Evolutionary conservation across 2,329 filamentous ascomycete species (phyloP).

Genomic region (Gnomoniopsis sp.): DNA sequence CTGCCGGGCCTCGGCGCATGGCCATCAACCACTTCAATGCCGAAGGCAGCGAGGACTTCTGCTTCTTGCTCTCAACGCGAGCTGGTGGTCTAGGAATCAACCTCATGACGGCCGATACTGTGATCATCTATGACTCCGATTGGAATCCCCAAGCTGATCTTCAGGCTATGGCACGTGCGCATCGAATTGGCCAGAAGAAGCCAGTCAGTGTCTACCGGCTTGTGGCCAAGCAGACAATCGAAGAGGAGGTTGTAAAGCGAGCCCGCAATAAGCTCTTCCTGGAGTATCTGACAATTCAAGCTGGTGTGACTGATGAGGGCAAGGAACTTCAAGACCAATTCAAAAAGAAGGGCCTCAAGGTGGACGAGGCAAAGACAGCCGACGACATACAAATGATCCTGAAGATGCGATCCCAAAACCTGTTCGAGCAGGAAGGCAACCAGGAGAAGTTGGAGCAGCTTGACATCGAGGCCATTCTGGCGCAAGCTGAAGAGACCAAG

Average conservation of each 20-base stretch:
- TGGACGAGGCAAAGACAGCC: slow-evolving; percentile 79
- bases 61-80: slow-evolving; percentile 90
- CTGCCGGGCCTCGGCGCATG: slow-evolving; percentile 79
- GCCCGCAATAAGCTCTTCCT: slow-evolving; percentile 96
- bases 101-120: slow-evolving; percentile 96
- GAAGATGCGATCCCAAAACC: slow-evolving; percentile 96
- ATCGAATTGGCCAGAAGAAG: slow-evolving; percentile 94
- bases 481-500: slow-evolving; percentile 95
- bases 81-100: slow-evolving; percentile 99
- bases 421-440: slow-evolving; percentile 97
- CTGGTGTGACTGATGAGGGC: slow-evolving; percentile 93
- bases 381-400: slow-evolving; percentile 96
- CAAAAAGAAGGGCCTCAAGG: slow-evolving; percentile 70
- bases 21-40: slow-evolving; percentile 99
- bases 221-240: slow-evolving; percentile 96
- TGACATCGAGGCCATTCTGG: slow-evolving; percentile 94
- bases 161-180: slow-evolving; percentile 96
- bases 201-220: slow-evolving; percentile 95
- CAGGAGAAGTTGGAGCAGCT: slow-evolving; percentile 95
- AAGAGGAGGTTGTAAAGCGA: slow-evolving; percentile 94
- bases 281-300: slow-evolving; percentile 95
- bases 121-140: slow-evolving; percentile 96
- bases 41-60: slow-evolving; percentile 93
- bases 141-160: slow-evolving; percentile 99
- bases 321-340: slow-evolving; percentile 73